Evolutionary conservation across 2,329 filamentous ascomycete genomes (phyloP).

Genomic region (Macrophomina phaseolina): DNA sequence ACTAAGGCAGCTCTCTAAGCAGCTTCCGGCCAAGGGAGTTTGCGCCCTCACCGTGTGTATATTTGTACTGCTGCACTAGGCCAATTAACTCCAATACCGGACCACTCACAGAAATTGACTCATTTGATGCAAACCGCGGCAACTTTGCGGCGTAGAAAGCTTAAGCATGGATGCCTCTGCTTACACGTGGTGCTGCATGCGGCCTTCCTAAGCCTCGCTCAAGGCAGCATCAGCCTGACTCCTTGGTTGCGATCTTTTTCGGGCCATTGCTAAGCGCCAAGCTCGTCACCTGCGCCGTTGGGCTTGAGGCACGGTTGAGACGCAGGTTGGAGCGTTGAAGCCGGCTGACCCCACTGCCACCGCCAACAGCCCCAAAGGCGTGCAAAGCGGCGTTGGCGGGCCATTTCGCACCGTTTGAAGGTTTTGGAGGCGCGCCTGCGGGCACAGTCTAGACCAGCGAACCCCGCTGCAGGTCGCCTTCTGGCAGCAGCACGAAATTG

Average conservation of each 20-base stretch:
- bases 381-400: neutral
- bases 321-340: conserved; percentile 10
- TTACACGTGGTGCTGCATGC: conserved; percentile 6
- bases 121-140: conserved; percentile 2
- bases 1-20: neutral
- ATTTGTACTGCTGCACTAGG: neutral
- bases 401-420: neutral
- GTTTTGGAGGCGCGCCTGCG: conserved; percentile 6
- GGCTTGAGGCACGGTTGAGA: conserved; percentile 18
- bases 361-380: conserved; percentile 17
- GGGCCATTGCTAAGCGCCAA: conserved; percentile 8
- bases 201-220: conserved; percentile 16
- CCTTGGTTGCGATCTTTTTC: neutral
- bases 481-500: conserved; percentile 14
- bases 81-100: neutral
- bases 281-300: neutral
- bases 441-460: conserved; percentile 8
- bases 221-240: neutral
- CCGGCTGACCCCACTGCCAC: conserved; percentile 14
- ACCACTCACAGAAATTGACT: conserved; percentile 9
- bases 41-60: neutral
- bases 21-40: neutral
- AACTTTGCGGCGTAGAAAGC: conserved; percentile 1
- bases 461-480: conserved; percentile 17
- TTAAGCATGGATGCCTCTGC: conserved; percentile 15